Conservation (phyloP, 2,329 filamentous ascomycete species). For the Teratosphaeria pseudoeucalypti region DNA sequence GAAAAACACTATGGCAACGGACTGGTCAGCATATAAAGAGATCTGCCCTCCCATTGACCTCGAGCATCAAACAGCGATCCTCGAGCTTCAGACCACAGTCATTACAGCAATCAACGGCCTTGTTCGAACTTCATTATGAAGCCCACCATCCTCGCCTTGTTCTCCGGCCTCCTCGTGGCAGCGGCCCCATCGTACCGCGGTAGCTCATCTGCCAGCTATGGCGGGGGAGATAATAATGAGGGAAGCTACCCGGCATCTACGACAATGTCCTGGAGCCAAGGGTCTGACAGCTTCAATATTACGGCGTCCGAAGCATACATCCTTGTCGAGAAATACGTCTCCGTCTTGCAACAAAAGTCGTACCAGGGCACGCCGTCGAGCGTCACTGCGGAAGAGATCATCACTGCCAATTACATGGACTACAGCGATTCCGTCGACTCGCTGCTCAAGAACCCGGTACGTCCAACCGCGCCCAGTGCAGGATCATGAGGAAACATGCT, state of each 20-base stretch:
- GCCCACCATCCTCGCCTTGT: neutral
- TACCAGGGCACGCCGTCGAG: neutral
- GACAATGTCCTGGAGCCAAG: neutral
- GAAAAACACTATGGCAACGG: too few relatives aligned
- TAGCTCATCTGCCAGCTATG: neutral
- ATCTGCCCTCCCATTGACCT: too few relatives aligned
- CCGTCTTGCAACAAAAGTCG: neutral
- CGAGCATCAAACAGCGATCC: too few relatives aligned
- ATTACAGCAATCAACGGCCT: neutral
- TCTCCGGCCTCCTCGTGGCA: neutral
- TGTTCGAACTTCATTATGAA: neutral
- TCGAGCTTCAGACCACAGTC: too few relatives aligned
- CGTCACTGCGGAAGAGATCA: neutral
- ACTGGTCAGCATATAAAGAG: too few relatives aligned
- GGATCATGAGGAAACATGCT: neutral
- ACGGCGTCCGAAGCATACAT: neutral
- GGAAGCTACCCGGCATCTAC: neutral
- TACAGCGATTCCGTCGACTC: neutral
- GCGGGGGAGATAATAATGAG: too few relatives aligned
- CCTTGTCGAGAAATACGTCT: neutral
- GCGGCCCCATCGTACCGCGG: neutral
- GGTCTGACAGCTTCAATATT: neutral
- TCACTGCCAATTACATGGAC: neutral
- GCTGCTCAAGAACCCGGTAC: neutral
- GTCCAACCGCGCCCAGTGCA: neutral